Percentiles rank a stretch among this genome's conserved stretches.
These are phyloP conservation scores for Epithemia pelagica DNA, from an alignment of 108 stramenopile genomes.

Conservation along the genomic window DNA sequence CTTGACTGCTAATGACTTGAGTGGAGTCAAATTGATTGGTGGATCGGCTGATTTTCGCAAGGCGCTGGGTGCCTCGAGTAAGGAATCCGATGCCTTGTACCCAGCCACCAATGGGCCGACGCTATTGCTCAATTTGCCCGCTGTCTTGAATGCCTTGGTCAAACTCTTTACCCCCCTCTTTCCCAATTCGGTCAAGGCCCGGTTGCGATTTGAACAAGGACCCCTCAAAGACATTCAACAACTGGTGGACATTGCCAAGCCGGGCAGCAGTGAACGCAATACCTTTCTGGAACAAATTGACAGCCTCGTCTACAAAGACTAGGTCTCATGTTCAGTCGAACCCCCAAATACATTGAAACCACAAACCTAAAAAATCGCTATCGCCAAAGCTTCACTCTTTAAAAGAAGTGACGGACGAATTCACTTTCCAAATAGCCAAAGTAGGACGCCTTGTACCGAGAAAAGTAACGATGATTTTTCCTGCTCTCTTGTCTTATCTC, in stretches of 20 bases:
- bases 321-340: too few relatives aligned
- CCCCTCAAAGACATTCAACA: conserved; percentile 50
- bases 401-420: too few relatives aligned
- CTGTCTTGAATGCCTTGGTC: conserved; percentile 49
- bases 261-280: conserved; percentile 31
- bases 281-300: conserved; percentile 49
- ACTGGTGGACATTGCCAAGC: conserved; percentile 35
- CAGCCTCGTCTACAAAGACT: conserved; percentile 41
- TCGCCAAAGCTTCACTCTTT: too few relatives aligned
- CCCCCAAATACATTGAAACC: too few relatives aligned
- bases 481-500: too few relatives aligned
- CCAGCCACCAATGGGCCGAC: conserved; percentile 63
- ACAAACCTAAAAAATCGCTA: too few relatives aligned
- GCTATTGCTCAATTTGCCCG: conserved; percentile 70
- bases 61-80: conserved; percentile 54
- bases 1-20: conserved; percentile 66
- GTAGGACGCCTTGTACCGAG: too few relatives aligned
- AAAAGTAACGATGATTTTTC: too few relatives aligned
- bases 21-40: conserved; percentile 57
- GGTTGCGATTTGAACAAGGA: conserved; percentile 58
- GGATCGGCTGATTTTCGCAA: conserved; percentile 54
- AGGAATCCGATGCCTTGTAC: conserved; percentile 52
- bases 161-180: conserved; percentile 80
- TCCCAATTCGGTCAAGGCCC: conserved; percentile 48
- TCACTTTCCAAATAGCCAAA: too few relatives aligned